Evolutionary conservation across 148 eudicot genomes (phyloP).

Genomic region (Silene conica): DNA sequence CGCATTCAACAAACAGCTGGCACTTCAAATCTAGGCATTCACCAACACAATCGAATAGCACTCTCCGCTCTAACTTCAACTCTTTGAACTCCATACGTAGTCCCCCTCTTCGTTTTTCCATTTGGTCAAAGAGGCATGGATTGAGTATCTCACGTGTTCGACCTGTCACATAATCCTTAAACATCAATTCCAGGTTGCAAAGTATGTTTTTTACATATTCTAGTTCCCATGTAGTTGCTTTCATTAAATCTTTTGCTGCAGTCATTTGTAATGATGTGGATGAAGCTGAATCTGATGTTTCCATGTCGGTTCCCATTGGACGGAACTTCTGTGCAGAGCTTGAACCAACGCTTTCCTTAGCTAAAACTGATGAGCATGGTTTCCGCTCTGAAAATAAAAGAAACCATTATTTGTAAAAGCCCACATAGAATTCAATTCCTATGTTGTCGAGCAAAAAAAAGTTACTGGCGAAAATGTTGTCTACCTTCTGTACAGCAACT

Average conservation of each 20-base stretch:
- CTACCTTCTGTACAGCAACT: slow-evolving; percentile 59
- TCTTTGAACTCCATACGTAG: slow-evolving; percentile 12
- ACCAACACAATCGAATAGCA: slow-evolving; percentile 66
- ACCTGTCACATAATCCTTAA: slow-evolving; percentile 58
- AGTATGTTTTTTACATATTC: slow-evolving; percentile 61
- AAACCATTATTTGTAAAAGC: background rate
- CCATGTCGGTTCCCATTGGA: slow-evolving; percentile 47
- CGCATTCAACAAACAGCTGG: slow-evolving; percentile 40
- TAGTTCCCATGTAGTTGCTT: slow-evolving; percentile 55
- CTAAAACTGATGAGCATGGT: slow-evolving; percentile 56
- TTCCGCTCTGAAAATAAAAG: slow-evolving; percentile 52
- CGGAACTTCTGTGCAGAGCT: slow-evolving; percentile 31
- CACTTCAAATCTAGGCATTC: slow-evolving; percentile 71
- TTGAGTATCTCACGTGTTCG: slow-evolving; percentile 49
- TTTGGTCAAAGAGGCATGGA: slow-evolving; percentile 63
- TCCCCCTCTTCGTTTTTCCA: slow-evolving; percentile 43
- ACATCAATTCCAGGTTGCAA: slow-evolving; percentile 53
- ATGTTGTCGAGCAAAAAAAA: too few relatives aligned
- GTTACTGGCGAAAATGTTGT: slow-evolving; percentile 1
- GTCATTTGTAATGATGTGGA: slow-evolving; percentile 36
- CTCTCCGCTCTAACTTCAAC: slow-evolving; percentile 37
- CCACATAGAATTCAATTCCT: too few relatives aligned
- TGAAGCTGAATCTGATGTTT: slow-evolving; percentile 81
- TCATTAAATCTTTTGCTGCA: slow-evolving; percentile 20
- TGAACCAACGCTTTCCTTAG: slow-evolving; percentile 36